Conservation (phyloP, 345 rosid genomes). For the Trapa incisa region DNA sequence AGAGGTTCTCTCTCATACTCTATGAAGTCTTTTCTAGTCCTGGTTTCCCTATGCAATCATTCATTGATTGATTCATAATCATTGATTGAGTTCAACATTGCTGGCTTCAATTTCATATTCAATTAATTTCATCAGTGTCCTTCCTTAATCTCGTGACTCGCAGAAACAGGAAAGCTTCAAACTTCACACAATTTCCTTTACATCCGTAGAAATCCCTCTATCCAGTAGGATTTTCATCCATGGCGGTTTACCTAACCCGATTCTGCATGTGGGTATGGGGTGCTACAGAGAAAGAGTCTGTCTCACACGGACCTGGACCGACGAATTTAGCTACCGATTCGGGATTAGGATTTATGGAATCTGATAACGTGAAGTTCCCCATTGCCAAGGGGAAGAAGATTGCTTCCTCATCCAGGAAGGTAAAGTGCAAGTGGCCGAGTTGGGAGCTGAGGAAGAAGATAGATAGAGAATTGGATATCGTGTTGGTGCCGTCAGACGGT, state of each 20-base stretch:
- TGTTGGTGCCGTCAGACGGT: conserved; percentile 43
- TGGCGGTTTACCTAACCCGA: conserved; percentile 38
- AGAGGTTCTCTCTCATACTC: not conserved
- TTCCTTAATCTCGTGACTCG: not conserved
- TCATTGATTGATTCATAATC: not conserved
- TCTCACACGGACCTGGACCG: conserved; percentile 27
- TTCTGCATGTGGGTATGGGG: conserved; percentile 44
- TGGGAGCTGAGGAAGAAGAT: conserved; percentile 26
- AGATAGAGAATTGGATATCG: conserved; percentile 33
- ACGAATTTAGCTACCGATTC: conserved; percentile 16
- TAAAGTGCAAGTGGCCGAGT: conserved; percentile 33
- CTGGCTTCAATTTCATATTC: not conserved
- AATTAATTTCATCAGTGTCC: not conserved
- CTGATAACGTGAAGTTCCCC: conserved; percentile 34
- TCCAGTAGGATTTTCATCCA: conserved; percentile 5
- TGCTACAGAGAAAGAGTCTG: conserved; percentile 39
- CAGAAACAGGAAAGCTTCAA: not conserved
- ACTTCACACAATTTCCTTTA: not conserved
- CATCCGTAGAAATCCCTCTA: not conserved
- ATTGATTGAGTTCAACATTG: not conserved
- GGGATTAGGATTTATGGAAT: conserved; percentile 22
- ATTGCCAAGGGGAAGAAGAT: conserved; percentile 16
- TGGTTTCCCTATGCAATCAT: not conserved
- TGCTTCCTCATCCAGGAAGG: conserved; percentile 26
- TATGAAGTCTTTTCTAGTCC: not conserved